Conservation (phyloP, 2,329 filamentous ascomycete genomes). For the Paecilomyces fulvus region DNA sequence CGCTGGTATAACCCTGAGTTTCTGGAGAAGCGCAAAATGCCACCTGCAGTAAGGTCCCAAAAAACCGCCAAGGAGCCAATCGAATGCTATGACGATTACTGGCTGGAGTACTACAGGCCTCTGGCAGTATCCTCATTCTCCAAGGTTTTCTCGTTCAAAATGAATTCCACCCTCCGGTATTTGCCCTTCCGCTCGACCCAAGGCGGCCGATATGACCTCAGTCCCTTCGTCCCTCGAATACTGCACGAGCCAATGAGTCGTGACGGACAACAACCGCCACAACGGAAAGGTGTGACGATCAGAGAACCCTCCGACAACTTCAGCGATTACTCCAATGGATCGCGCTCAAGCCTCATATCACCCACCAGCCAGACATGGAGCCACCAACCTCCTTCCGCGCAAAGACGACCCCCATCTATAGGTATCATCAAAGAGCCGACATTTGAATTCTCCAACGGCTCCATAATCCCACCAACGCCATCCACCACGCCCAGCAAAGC, state of each 20-base stretch:
- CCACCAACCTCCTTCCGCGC: conserved; percentile 23
- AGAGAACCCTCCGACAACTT: conserved; percentile 49
- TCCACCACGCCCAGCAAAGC: conserved; percentile 67
- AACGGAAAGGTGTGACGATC: conserved; percentile 62
- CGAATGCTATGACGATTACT: conserved; percentile 78
- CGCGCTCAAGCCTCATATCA: conserved; percentile 7
- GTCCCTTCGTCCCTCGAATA: conserved; percentile 74
- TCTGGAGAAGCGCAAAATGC: conserved; percentile 56
- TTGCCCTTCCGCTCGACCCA: conserved; percentile 62
- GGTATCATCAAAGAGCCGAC: conserved; percentile 52
- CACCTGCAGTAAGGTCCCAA: conserved; percentile 30
- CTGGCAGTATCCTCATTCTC: conserved; percentile 77
- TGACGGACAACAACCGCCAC: conserved; percentile 42
- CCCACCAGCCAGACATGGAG: conserved; percentile 20
- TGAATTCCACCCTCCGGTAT: conserved; percentile 82
- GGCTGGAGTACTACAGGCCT: conserved; percentile 93
- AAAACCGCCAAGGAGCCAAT: conserved; percentile 19
- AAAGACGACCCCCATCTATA: conserved; percentile 23
- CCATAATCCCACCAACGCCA: conserved; percentile 14
- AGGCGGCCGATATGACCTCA: conserved; percentile 70
- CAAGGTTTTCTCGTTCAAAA: conserved; percentile 86
- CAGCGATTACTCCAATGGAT: conserved; percentile 33
- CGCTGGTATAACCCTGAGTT: conserved; percentile 75
- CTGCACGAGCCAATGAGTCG: conserved; percentile 47
- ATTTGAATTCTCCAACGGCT: conserved; percentile 16